Evolutionary conservation across 306 rosid species (phyloP).

Genomic region (Adenanthera pavonina): DNA sequence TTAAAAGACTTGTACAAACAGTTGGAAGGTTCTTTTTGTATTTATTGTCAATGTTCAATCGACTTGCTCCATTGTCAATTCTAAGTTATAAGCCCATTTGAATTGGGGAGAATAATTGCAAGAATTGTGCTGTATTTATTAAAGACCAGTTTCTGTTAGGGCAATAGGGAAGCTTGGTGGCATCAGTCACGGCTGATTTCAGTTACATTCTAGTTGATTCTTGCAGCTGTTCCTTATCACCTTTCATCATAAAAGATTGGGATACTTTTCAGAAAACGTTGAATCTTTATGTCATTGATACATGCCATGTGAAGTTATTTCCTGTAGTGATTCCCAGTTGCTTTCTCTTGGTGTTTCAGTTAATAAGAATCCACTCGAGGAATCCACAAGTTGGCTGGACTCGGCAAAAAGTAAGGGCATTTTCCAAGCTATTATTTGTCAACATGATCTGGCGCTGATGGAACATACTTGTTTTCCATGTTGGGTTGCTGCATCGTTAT

Average conservation of each 20-base stretch:
- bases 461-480: background rate
- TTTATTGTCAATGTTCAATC: conserved; percentile 5
- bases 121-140: conserved; percentile 21
- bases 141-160: conserved; percentile 15
- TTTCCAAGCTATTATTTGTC: conserved; percentile 21
- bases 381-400: conserved; percentile 75
- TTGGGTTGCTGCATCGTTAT: background rate
- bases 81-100: conserved; percentile 23
- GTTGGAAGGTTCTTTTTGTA: background rate
- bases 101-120: conserved; percentile 11
- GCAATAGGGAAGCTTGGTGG: conserved; percentile 23
- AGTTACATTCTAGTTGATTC: conserved; percentile 26
- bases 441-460: background rate
- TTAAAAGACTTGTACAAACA: background rate
- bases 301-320: conserved; percentile 32
- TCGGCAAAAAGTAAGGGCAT: conserved; percentile 86
- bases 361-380: conserved; percentile 74
- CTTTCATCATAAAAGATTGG: conserved; percentile 14
- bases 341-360: conserved; percentile 54
- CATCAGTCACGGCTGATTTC: conserved; percentile 18
- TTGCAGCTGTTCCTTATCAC: conserved; percentile 1
- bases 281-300: conserved; percentile 28
- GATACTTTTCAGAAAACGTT: conserved; percentile 20
- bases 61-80: background rate
- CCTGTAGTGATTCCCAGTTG: conserved; percentile 33